These are phyloP conservation scores for Pulveroboletus sp. DNA, from an alignment of 768 basidiomycete genomes.

Conservation along the genomic window DNA sequence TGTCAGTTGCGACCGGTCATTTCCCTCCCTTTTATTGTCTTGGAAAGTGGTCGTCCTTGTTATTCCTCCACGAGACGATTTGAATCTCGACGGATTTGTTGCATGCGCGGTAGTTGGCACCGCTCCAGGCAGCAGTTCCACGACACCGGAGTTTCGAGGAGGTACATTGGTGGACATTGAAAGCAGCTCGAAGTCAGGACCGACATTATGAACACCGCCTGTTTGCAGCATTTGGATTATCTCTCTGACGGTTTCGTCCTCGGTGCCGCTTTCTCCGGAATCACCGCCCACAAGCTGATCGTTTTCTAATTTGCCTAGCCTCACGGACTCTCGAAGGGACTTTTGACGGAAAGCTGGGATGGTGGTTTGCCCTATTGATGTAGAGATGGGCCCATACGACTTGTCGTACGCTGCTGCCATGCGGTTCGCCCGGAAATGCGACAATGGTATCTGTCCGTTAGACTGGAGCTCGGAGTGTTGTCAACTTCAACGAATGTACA, in stretches of 20 bases:
- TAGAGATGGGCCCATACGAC: slow-evolving; percentile 33
- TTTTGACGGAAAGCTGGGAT: slow-evolving; percentile 42
- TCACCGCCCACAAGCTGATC: slow-evolving; percentile 47
- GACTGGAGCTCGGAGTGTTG: slow-evolving; percentile 23
- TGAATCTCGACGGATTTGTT: slow-evolving; percentile 47
- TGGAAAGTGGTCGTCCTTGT: slow-evolving; percentile 12
- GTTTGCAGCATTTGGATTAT: slow-evolving; percentile 47
- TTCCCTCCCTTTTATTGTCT: slow-evolving; percentile 26
- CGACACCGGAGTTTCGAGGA: not conserved
- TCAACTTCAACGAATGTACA: slow-evolving; percentile 2
- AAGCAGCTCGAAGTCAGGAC: slow-evolving; percentile 36
- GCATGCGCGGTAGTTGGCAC: slow-evolving; percentile 10
- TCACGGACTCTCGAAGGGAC: slow-evolving; percentile 48
- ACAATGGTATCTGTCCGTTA: slow-evolving; percentile 47
- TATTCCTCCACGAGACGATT: slow-evolving; percentile 19
- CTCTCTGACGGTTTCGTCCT: slow-evolving; percentile 46
- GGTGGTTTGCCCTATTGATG: slow-evolving; percentile 40
- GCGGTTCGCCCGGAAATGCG: slow-evolving; percentile 60
- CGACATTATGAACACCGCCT: slow-evolving; percentile 50
- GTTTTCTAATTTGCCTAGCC: slow-evolving; percentile 53
- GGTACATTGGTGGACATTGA: not conserved
- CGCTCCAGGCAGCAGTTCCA: not conserved
- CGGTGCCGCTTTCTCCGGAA: slow-evolving; percentile 50
- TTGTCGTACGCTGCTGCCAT: slow-evolving; percentile 46
- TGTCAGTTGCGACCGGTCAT: slow-evolving; percentile 33